These are phyloP conservation scores for Pyrenopolyporus hunteri DNA, from an alignment of 495 filamentous ascomycete genomes.

Conservation along the genomic window DNA sequence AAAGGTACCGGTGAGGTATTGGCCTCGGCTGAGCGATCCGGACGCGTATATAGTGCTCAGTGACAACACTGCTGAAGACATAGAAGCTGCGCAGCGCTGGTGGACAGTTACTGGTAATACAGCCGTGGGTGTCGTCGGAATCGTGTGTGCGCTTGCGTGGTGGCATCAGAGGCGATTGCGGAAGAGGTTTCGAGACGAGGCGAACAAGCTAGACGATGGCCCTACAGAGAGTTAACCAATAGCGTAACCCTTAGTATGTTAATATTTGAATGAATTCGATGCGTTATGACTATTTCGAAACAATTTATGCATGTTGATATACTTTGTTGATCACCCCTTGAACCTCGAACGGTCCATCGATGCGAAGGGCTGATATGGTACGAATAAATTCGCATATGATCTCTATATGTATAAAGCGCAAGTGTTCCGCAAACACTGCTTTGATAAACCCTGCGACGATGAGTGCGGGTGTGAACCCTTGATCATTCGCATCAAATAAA, in stretches of 20 bases:
- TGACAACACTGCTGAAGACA: slow-evolving; percentile 31
- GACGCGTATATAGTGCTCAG: slow-evolving; percentile 35
- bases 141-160: slow-evolving; percentile 45
- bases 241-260: background rate
- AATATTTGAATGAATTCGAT: background rate
- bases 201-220: slow-evolving; percentile 31
- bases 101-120: slow-evolving; percentile 43
- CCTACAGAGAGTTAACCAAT: background rate
- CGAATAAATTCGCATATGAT: too few species aligned
- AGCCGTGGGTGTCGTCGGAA: slow-evolving; percentile 36
- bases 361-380: too few species aligned
- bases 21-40: slow-evolving; percentile 28
- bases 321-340: too few species aligned
- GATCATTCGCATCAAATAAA: background rate
- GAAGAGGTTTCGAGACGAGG: slow-evolving; percentile 41
- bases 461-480: background rate
- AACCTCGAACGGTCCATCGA: too few species aligned
- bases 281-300: too few species aligned
- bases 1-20: slow-evolving; percentile 35
- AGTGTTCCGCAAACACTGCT: too few species aligned
- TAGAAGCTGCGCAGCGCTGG: slow-evolving; percentile 31
- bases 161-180: slow-evolving; percentile 46
- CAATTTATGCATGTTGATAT: too few species aligned
- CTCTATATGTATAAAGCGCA: too few species aligned
- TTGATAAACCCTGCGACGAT: too few species aligned